Conservation (phyloP, 208 protist genomes). For the Trypanosoma lewisi region DNA sequence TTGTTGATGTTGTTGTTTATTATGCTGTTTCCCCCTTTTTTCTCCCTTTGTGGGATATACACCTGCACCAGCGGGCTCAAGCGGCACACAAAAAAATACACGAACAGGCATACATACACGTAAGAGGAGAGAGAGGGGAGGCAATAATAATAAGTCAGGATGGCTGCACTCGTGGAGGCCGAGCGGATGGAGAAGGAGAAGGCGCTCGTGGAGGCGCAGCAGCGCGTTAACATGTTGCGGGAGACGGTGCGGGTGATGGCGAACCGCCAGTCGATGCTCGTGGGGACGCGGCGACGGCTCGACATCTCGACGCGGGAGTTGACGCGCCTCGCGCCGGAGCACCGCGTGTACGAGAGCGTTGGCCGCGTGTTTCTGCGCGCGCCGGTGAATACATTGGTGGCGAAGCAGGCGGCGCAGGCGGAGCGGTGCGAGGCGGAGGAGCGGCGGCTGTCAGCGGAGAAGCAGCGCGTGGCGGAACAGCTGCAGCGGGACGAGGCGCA, state of each 20-base stretch:
- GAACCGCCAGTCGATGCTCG: slow-evolving; percentile 67
- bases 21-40: neutral
- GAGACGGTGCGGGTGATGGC: slow-evolving; percentile 82
- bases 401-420: slow-evolving; percentile 55
- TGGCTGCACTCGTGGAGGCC: slow-evolving; percentile 60
- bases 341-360: slow-evolving; percentile 77
- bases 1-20: no score
- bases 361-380: slow-evolving; percentile 79
- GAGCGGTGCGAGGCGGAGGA: slow-evolving; percentile 82
- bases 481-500: slow-evolving; percentile 73
- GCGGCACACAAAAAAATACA: no score
- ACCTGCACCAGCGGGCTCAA: no score
- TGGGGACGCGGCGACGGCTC: slow-evolving; percentile 63
- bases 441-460: slow-evolving; percentile 67
- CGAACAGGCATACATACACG: no score
- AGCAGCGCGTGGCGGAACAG: slow-evolving; percentile 74
- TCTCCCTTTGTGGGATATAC: neutral
- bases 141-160: slow-evolving; percentile 23
- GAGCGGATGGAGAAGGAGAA: slow-evolving; percentile 91
- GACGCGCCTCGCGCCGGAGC: slow-evolving; percentile 52
- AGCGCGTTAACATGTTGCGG: slow-evolving; percentile 69
- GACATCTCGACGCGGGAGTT: slow-evolving; percentile 81
- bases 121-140: neutral
- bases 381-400: slow-evolving; percentile 66
- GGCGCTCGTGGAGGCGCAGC: slow-evolving; percentile 77